Evolutionary conservation across 306 rosid genomes (phyloP).

Genomic region (Abrus pulchellus): DNA sequence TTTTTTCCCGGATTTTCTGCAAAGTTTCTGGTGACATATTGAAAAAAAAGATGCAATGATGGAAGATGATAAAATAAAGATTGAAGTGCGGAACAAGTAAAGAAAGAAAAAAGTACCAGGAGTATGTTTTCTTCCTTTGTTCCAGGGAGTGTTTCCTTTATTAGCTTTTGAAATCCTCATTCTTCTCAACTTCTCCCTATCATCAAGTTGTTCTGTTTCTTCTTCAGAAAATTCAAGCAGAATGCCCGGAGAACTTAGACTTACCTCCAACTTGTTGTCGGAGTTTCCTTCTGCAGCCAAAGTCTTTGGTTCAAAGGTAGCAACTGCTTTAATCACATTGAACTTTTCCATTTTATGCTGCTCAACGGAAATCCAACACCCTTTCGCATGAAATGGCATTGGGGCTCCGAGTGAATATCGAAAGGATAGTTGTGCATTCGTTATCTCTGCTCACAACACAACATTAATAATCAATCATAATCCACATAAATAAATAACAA

Average conservation of each 20-base stretch:
- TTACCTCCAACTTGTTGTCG: constrained; percentile 37
- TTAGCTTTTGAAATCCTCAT: constrained; percentile 89
- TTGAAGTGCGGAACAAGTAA: neutral
- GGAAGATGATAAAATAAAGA: constrained; percentile 22
- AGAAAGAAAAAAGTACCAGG: constrained; percentile 64
- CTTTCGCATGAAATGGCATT: constrained; percentile 53
- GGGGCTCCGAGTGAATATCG: constrained; percentile 58
- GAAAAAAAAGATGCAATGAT: constrained; percentile 19
- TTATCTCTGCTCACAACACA: constrained; percentile 63
- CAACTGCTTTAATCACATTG: constrained; percentile 71
- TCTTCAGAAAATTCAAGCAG: constrained; percentile 48
- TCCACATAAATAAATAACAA: neutral
- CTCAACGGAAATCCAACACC: constrained; percentile 55
- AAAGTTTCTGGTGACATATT: constrained; percentile 74
- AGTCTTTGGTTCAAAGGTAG: constrained; percentile 70
- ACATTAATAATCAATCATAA: too few species aligned
- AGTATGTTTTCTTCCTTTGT: constrained; percentile 92
- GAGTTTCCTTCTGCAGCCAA: constrained; percentile 49
- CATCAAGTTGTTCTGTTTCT: constrained; percentile 55
- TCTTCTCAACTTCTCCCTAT: constrained; percentile 81
- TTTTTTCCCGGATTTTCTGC: constrained; percentile 85
- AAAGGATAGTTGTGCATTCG: constrained; percentile 75
- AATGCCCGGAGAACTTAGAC: constrained; percentile 40
- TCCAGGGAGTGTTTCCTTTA: constrained; percentile 92
- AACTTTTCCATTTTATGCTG: constrained; percentile 46